A percentile compares a stretch with the other conserved stretches of the same genome.
These are phyloP conservation scores for Daldinia sp. DNA, from an alignment of 2,329 filamentous ascomycete genomes.

Conservation along the genomic window DNA sequence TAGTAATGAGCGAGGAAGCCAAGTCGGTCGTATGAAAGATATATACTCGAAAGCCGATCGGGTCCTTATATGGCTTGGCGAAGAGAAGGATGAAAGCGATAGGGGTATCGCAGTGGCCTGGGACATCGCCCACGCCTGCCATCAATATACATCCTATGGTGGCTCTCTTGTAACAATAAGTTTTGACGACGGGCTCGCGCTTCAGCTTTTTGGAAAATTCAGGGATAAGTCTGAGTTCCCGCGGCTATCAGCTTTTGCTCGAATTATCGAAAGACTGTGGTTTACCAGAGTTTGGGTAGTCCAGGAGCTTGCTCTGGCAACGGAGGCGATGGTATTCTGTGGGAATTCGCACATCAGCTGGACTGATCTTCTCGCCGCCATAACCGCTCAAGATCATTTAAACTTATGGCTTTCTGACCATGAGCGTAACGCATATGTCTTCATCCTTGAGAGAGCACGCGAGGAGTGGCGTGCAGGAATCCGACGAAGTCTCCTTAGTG, in stretches of 20 bases:
- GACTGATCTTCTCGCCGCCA: slow-evolving; percentile 37
- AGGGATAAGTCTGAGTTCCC: slow-evolving; percentile 28
- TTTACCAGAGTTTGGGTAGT: slow-evolving; percentile 45
- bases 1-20: slow-evolving; percentile 38
- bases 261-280: slow-evolving; percentile 37
- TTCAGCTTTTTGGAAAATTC: slow-evolving; percentile 33
- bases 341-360: slow-evolving; percentile 35
- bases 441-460: slow-evolving; percentile 37
- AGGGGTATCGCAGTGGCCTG: slow-evolving; percentile 30
- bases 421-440: slow-evolving; percentile 38
- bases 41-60: slow-evolving; percentile 40
- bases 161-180: slow-evolving; percentile 25
- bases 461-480: slow-evolving; percentile 13
- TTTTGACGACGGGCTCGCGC: slow-evolving; percentile 24
- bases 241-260: slow-evolving; percentile 34
- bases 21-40: slow-evolving; percentile 43
- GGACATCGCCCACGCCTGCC: slow-evolving; percentile 30
- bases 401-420: slow-evolving; percentile 35
- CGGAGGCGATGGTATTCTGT: slow-evolving; percentile 37
- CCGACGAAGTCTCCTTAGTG: slow-evolving; percentile 35
- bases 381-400: slow-evolving; percentile 37
- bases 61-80: slow-evolving; percentile 44
- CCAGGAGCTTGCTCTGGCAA: slow-evolving; percentile 44
- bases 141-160: slow-evolving; percentile 19
- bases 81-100: slow-evolving; percentile 33